Conservation (phyloP, 2,329 filamentous ascomycete genomes). For the Colletotrichum paranaense region DNA sequence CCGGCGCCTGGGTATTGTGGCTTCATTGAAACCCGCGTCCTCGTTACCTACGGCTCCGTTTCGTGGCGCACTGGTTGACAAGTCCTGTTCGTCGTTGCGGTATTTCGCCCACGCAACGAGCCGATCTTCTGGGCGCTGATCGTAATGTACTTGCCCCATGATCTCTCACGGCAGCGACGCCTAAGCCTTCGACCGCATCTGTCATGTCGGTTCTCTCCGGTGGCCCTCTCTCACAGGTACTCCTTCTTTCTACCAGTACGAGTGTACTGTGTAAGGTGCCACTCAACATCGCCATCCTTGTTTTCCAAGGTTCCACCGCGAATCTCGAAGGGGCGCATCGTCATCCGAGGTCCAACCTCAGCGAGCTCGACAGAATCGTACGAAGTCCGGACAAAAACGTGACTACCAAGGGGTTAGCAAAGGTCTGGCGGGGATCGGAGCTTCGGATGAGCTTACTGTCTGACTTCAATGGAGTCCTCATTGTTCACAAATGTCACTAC, state of each 20-base stretch:
- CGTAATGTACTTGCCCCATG: background rate
- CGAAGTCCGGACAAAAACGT: constrained; percentile 92
- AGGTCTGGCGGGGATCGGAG: background rate
- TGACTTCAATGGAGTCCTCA: constrained; percentile 92
- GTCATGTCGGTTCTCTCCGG: background rate
- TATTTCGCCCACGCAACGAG: background rate
- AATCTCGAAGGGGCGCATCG: constrained; percentile 90
- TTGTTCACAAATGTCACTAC: constrained; percentile 79
- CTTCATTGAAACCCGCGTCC: background rate
- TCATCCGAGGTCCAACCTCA: constrained; percentile 83
- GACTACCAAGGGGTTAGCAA: constrained; percentile 34
- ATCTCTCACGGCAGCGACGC: background rate
- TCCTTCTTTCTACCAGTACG: constrained; percentile 95
- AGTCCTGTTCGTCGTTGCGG: background rate
- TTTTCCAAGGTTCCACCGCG: constrained; percentile 91
- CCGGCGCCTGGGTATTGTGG: background rate
- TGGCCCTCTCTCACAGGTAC: constrained; percentile 73
- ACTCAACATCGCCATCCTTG: constrained; percentile 95
- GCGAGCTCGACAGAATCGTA: constrained; percentile 87
- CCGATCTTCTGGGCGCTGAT: background rate
- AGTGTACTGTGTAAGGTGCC: constrained; percentile 96
- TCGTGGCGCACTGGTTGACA: background rate
- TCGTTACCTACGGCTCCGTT: background rate
- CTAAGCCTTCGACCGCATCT: background rate
- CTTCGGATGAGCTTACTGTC: constrained; percentile 51